Base-by-base conservation (phyloP, 306 rosid genomes). In the Lagenaria siceraria region DNA sequence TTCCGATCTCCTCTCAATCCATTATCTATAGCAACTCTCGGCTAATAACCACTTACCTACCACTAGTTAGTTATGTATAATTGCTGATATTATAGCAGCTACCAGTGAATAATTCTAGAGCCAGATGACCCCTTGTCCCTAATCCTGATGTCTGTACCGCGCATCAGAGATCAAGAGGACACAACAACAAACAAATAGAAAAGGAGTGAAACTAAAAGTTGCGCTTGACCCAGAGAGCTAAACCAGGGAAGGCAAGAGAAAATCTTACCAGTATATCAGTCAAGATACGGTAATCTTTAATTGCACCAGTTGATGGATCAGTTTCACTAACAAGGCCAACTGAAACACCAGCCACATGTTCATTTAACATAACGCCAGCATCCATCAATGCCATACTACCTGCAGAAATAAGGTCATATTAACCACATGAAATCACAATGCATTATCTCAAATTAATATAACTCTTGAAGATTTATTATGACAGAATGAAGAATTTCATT, bases 331-430 rank as follows among this genome's bases (percentile, higher is more conserved):
- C 84, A 81, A 95, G 98, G 70, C 98, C 98, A 84, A 95, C 93
- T 6, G 98, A 95, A 81, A 95, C 90, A 80, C 93, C 98, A 71
- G 98, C 98, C 79, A 95, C 98, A 79, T 92, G 98, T 79, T 89
- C 93, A 74, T 85, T 90, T 54, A 92, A 77, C 29, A 97, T 90
- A 87, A 92, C 80, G 79, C 98, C 97, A 65, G 98, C 98, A 88
- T 95, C 97, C 98, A 95, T 89, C 86, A 95, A 83, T 77, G 97
- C 98, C 91, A 95, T 85, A 79, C 97, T 92, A 64, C 91, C 98
- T 95, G 77, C 78, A 82, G 80, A 82, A 64, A 15, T 79, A 84
- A 13, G 69, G 60, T 72, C n/a, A 52, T 63, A 48, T 77, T 66
- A 19, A 29, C 66, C 78, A 78, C 74, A 40, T 42, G 59, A 40